Evolutionary conservation across 352 stramenopile species (phyloP).

Genomic region (Phytophthora cactorum): DNA sequence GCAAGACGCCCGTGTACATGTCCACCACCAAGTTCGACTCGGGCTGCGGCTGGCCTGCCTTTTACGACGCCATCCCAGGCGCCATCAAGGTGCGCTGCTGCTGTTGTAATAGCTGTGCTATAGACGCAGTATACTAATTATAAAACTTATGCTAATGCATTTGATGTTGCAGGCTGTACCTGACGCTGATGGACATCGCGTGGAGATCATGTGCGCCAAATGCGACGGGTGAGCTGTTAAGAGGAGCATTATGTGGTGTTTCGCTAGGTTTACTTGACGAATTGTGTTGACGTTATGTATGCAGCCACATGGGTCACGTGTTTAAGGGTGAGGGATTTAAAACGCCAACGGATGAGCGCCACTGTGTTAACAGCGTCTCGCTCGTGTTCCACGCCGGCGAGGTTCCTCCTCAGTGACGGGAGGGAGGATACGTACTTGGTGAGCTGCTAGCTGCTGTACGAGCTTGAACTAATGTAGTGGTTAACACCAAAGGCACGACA

Average conservation of each 20-base stretch:
- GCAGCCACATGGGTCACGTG: slow-evolving; percentile 91
- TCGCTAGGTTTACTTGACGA: slow-evolving; percentile 4
- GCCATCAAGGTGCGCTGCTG: slow-evolving; percentile 67
- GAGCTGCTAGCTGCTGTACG: slow-evolving; percentile 8
- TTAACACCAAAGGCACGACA: slow-evolving; percentile 3
- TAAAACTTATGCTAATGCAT: background rate
- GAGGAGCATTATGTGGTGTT: slow-evolving; percentile 1
- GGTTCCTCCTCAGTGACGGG: slow-evolving; percentile 44
- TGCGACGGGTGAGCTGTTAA: slow-evolving; percentile 69
- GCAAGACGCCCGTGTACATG: slow-evolving; percentile 89
- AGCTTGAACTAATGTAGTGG: slow-evolving; percentile 6
- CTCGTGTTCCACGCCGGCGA: slow-evolving; percentile 84
- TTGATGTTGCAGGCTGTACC: slow-evolving; percentile 49
- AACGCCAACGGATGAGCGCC: slow-evolving; percentile 87
- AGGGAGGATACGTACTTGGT: background rate
- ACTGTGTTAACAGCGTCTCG: slow-evolving; percentile 93
- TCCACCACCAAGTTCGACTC: slow-evolving; percentile 92
- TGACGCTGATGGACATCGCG: slow-evolving; percentile 76
- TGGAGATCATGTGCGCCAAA: slow-evolving; percentile 90
- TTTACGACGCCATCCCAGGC: slow-evolving; percentile 90
- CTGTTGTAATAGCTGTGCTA: background rate
- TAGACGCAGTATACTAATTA: background rate
- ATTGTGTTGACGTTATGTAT: slow-evolving; percentile 11
- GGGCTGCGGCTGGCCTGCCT: slow-evolving; percentile 90
- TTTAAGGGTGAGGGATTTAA: slow-evolving; percentile 92